These are phyloP conservation scores for Hygrophila difformis DNA, from an alignment of 257 asterid genomes.

Conservation along the genomic window DNA sequence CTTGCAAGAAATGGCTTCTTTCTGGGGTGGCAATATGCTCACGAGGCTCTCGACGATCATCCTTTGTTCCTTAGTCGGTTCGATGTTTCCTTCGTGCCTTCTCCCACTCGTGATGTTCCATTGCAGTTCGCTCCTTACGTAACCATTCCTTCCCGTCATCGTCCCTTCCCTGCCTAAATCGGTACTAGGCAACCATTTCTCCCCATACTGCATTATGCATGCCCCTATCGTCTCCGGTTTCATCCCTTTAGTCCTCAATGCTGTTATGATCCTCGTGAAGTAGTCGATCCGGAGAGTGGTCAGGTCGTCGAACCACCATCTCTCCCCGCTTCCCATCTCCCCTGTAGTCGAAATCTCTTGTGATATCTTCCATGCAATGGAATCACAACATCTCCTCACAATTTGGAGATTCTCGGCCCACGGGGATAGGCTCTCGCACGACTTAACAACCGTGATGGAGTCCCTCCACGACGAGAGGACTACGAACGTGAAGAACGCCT, in stretches of 20 bases:
- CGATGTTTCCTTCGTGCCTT: slow-evolving; percentile 28
- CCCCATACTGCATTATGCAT: slow-evolving; percentile 49
- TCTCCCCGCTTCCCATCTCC: slow-evolving; percentile 23
- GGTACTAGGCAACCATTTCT: slow-evolving; percentile 45
- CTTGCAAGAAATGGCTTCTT: slow-evolving; percentile 63
- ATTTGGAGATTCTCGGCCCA: slow-evolving; percentile 86
- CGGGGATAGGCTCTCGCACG: slow-evolving; percentile 67
- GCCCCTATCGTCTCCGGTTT: slow-evolving; percentile 57
- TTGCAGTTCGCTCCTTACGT: slow-evolving; percentile 35
- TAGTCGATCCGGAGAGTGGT: slow-evolving; percentile 51
- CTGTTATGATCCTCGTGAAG: slow-evolving; percentile 55
- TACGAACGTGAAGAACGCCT: slow-evolving; percentile 76
- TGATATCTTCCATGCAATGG: slow-evolving; percentile 57
- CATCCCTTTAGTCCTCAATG: slow-evolving; percentile 46
- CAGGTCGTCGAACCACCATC: slow-evolving; percentile 70
- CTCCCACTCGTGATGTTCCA: slow-evolving; percentile 51
- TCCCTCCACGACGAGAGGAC: slow-evolving; percentile 80
- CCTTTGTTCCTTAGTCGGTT: slow-evolving; percentile 39
- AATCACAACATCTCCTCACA: slow-evolving; percentile 73
- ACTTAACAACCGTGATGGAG: slow-evolving; percentile 48
- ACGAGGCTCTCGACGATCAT: slow-evolving; percentile 58
- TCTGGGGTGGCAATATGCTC: slow-evolving; percentile 60
- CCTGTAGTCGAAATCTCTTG: slow-evolving; percentile 29
- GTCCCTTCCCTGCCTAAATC: slow-evolving; percentile 28
- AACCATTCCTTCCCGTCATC: slow-evolving; percentile 9